Base-by-base conservation (phyloP, 2,329 filamentous ascomycete species). In the Alternaria rosae region DNA sequence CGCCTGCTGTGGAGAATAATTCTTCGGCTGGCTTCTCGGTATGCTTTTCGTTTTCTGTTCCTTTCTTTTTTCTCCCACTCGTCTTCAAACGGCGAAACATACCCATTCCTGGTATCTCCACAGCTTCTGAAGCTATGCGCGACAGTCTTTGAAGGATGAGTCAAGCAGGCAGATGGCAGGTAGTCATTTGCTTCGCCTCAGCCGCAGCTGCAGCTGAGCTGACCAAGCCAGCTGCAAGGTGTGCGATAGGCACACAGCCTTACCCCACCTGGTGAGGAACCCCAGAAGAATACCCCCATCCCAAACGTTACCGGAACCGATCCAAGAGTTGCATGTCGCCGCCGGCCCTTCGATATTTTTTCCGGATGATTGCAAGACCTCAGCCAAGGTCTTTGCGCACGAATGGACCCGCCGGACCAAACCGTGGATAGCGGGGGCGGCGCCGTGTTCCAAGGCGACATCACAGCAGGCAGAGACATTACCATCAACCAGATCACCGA, bases 131-230 rank as follows among this genome's bases (percentile, higher is more conserved):
- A n/a, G 15, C 32, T n/a, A 35, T 35, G 15, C 15, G 32, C 15
- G 1, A 35, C 8, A 35, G 32, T 0, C 15, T 35, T 8, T 1
- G 15, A 35, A 0, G 32, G 1, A 1, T 9, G 32, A 1, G 13
- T n/a, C 32, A n/a, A 32, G 32, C 32, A 35, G 2, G 3, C 15
- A 3, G 13, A 35, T 0, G 1, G 7, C 32, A 15, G 32, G 32
- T 15, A 0, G 1, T 0, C 4, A 35, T 35, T 4, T 35, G 32
- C 32, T 0, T n/a, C 9, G 32, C 1, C 15, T 35, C 32, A 35
- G 32, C 32, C 32, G 1, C 32, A 35, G 13, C 30, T 8, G 30
- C 13, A 35, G 32, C 4, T n/a, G 32, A 35, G 15, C 32, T 35
- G 32, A 35, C 32, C 32, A 35, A 35, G 32, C 32, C 15, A 4